phyloP scores from a whole-genome alignment of 306 rosid genomes.

The Gastrolobium villosum region DNA sequence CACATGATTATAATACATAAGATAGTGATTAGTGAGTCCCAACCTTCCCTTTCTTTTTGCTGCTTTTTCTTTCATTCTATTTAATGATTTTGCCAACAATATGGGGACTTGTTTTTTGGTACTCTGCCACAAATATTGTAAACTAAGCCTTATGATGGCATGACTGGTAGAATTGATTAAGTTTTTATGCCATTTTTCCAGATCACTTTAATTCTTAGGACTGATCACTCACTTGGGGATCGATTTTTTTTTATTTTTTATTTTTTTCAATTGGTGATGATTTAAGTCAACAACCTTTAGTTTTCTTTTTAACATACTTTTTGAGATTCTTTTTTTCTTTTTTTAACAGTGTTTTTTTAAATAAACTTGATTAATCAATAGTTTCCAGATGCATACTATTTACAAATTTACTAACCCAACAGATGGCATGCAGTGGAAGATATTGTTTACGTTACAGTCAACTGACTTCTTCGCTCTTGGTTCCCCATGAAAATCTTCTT shows the following conservation, averaged over 20 bases:
- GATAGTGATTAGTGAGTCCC: neutral
- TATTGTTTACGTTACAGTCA: neutral
- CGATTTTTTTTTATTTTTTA: conserved; percentile 15
- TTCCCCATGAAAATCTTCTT: conserved; percentile 41
- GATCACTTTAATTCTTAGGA: neutral
- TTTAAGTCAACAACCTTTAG: conserved; percentile 16
- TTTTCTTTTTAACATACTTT: conserved; percentile 38
- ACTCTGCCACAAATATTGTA: conserved; percentile 35
- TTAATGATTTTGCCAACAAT: conserved; percentile 34
- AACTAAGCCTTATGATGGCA: conserved; percentile 20
- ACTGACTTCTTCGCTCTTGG: conserved; percentile 36
- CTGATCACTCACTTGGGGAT: conserved; percentile 11
- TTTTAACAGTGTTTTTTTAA: conserved; percentile 35
- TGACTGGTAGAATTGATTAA: neutral
- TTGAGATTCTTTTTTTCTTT: conserved; percentile 12
- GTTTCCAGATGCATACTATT: conserved; percentile 20
- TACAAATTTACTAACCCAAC: conserved; percentile 26
- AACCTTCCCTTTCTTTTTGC: neutral
- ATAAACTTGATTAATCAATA: conserved; percentile 36
- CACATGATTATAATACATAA: neutral
- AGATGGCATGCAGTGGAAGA: conserved; percentile 11
- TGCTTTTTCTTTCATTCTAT: conserved; percentile 24
- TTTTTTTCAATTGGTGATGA: conserved; percentile 17
- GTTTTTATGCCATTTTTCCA: conserved; percentile 5
- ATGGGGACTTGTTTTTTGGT: conserved; percentile 37